A percentile compares a stretch with the other conserved stretches of the same genome.
Conservation (phyloP, 2,329 filamentous ascomycete genomes). For the Beauveria scarabaeidicola region DNA sequence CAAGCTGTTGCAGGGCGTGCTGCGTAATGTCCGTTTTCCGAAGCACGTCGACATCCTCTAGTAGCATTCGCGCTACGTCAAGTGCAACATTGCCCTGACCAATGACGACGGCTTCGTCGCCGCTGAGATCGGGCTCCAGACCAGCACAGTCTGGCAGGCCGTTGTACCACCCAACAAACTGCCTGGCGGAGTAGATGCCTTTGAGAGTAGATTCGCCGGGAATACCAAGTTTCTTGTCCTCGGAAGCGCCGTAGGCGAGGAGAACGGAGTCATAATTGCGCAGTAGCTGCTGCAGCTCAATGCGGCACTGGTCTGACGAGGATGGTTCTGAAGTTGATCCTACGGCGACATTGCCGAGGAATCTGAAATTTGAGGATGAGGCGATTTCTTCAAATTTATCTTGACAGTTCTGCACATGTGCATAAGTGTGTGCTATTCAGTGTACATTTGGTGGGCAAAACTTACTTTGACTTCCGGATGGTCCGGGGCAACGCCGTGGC, state of each 20-base stretch:
- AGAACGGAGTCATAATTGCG: slow-evolving; percentile 87
- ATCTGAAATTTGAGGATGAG: slow-evolving; percentile 71
- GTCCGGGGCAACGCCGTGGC: slow-evolving; percentile 95
- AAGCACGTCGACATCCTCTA: slow-evolving; percentile 66
- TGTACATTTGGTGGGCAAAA: not conserved
- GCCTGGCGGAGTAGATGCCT: slow-evolving; percentile 78
- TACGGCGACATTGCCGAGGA: slow-evolving; percentile 81
- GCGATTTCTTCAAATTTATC: slow-evolving; percentile 90
- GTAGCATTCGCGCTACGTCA: slow-evolving; percentile 81
- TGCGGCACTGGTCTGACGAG: slow-evolving; percentile 32
- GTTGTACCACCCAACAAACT: slow-evolving; percentile 98
- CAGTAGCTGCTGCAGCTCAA: slow-evolving; percentile 61
- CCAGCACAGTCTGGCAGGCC: slow-evolving; percentile 74
- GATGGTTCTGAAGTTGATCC: slow-evolving; percentile 39
- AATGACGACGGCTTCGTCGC: slow-evolving; percentile 78
- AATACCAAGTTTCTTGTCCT: slow-evolving; percentile 70
- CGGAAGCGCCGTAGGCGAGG: slow-evolving; percentile 85
- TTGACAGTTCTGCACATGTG: slow-evolving; percentile 67
- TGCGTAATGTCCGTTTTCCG: slow-evolving; percentile 83
- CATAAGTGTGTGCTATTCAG: not conserved
- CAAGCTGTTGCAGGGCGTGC: slow-evolving; percentile 65
- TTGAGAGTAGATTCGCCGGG: slow-evolving; percentile 65
- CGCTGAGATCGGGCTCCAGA: slow-evolving; percentile 64
- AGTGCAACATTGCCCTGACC: slow-evolving; percentile 95
- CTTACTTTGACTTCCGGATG: slow-evolving; percentile 94